Conservation (phyloP, 352 stramenopile species). For the Plasmopara viticola region DNA sequence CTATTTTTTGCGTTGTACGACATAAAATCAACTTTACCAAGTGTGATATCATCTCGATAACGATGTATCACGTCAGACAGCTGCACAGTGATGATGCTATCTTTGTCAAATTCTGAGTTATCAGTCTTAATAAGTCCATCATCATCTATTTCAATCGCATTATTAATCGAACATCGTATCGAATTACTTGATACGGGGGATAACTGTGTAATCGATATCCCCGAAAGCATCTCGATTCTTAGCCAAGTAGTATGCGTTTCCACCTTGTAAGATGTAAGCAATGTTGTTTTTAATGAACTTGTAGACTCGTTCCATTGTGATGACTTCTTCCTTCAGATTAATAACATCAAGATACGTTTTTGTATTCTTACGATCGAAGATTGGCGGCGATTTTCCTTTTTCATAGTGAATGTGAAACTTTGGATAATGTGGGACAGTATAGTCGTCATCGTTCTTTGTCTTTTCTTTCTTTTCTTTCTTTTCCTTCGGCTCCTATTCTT, state of each 20-base stretch:
- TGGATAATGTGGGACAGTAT: too few species aligned
- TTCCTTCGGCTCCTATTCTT: too few species aligned
- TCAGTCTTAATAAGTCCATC: background rate
- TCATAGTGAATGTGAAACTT: too few species aligned
- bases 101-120: background rate
- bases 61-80: background rate
- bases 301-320: slow-evolving; percentile 1
- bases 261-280: slow-evolving; percentile 3
- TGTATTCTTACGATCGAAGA: too few species aligned
- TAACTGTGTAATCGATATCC: slow-evolving; percentile 2
- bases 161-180: slow-evolving; percentile 1
- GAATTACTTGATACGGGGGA: background rate
- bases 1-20: slow-evolving; percentile 1
- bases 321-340: too few species aligned
- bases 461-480: too few species aligned
- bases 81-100: background rate
- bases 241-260: slow-evolving; percentile 2
- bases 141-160: background rate
- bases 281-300: slow-evolving; percentile 2
- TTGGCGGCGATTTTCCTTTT: too few species aligned
- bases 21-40: slow-evolving; percentile 1
- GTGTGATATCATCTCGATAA: slow-evolving; percentile 2
- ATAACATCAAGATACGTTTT: too few species aligned
- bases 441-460: too few species aligned
- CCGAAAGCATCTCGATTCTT: slow-evolving; percentile 2